phyloP scores from a whole-genome alignment of 2,329 filamentous ascomycete species.

The Chrysoporthe deuterocubensis region DNA sequence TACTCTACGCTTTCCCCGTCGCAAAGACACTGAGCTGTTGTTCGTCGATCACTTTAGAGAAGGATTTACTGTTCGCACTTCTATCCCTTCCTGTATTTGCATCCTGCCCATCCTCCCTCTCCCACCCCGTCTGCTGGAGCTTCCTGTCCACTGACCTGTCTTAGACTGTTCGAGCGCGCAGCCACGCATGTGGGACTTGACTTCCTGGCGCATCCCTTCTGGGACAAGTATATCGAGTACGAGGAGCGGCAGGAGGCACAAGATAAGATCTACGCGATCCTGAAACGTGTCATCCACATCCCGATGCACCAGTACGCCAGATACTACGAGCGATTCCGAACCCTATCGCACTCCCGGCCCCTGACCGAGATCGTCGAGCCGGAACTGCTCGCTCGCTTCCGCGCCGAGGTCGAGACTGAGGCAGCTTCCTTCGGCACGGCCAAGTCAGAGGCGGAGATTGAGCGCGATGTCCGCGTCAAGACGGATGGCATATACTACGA shows the following conservation, averaged over 20 bases:
- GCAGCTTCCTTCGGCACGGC: constrained; percentile 53
- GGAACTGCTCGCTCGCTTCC: constrained; percentile 70
- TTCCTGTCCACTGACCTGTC: constrained; percentile 37
- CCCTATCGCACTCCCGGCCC: constrained; percentile 73
- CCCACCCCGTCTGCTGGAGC: constrained; percentile 32
- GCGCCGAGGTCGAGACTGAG: constrained; percentile 73
- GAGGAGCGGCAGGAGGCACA: constrained; percentile 87
- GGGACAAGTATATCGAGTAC: constrained; percentile 98
- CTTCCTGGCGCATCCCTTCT: constrained; percentile 93
- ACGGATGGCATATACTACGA: constrained; percentile 83
- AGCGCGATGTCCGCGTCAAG: constrained; percentile 79
- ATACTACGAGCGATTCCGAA: constrained; percentile 90
- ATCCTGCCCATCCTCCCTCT: constrained; percentile 48
- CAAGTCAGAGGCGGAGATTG: constrained; percentile 74
- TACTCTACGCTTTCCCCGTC: constrained; percentile 46
- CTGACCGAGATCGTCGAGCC: constrained; percentile 72
- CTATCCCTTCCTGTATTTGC: constrained; percentile 66
- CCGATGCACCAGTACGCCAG: constrained; percentile 95
- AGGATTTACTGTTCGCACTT: constrained; percentile 56
- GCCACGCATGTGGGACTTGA: constrained; percentile 85
- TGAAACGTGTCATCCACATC: constrained; percentile 81
- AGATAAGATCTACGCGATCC: constrained; percentile 83
- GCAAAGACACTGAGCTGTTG: constrained; percentile 49
- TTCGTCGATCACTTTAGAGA: constrained; percentile 46
- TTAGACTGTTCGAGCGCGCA: constrained; percentile 89